These are phyloP conservation scores for Fusarium graminum DNA, from an alignment of 2,329 filamentous ascomycete species.

Conservation along the genomic window DNA sequence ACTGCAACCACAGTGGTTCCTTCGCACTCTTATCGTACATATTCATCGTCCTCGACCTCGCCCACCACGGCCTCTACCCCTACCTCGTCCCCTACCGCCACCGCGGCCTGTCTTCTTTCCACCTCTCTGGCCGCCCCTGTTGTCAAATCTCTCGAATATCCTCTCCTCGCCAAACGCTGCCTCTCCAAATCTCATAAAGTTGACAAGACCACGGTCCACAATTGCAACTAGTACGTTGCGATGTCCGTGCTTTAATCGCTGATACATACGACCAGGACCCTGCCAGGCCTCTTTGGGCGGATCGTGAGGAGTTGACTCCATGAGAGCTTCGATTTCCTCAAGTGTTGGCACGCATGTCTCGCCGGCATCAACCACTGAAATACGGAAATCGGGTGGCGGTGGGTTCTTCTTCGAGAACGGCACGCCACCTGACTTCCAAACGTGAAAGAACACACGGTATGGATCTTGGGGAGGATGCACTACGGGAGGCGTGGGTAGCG, in stretches of 20 bases:
- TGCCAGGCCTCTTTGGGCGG: slow-evolving; percentile 61
- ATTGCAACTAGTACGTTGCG: slow-evolving; percentile 88
- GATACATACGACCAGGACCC: slow-evolving; percentile 71
- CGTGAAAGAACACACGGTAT: slow-evolving; percentile 81
- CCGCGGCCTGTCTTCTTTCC: slow-evolving; percentile 60
- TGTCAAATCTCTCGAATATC: slow-evolving; percentile 72
- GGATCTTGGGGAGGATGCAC: slow-evolving; percentile 59
- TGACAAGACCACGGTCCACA: slow-evolving; percentile 90
- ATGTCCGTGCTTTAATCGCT: slow-evolving; percentile 84
- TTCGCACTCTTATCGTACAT: slow-evolving; percentile 34
- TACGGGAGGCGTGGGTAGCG: slow-evolving; percentile 50
- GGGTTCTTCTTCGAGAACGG: slow-evolving; percentile 85
- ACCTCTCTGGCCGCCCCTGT: slow-evolving; percentile 55
- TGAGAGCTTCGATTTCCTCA: slow-evolving; percentile 75
- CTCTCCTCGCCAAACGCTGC: slow-evolving; percentile 82
- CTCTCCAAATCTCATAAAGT: slow-evolving; percentile 86
- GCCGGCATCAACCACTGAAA: slow-evolving; percentile 84
- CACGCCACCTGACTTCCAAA: slow-evolving; percentile 76
- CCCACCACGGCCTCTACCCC: slow-evolving; percentile 48
- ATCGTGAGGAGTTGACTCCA: slow-evolving; percentile 79
- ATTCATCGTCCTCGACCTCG: slow-evolving; percentile 39
- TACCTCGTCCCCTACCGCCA: slow-evolving; percentile 51
- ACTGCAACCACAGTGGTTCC: slow-evolving; percentile 26
- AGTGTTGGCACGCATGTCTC: slow-evolving; percentile 79
- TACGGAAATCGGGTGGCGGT: slow-evolving; percentile 82